A percentile compares a stretch with the other conserved stretches of the same genome.
phyloP scores from a whole-genome alignment of 2,329 filamentous ascomycete species.

The Cryphonectria parasitica region DNA sequence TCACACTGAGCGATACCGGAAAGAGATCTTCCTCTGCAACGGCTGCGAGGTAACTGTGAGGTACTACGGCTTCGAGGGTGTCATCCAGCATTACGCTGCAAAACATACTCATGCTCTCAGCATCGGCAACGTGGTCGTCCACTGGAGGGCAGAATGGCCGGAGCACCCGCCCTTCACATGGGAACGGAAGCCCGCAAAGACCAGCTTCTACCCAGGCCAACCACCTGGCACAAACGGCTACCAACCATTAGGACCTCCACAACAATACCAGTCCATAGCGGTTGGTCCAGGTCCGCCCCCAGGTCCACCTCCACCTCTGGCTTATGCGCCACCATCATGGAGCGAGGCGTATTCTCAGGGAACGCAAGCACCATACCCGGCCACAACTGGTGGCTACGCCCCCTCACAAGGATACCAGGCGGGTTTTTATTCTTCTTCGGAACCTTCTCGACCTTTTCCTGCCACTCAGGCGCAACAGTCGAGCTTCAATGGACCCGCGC shows the following conservation, averaged over 20 bases:
- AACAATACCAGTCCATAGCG: slow-evolving; percentile 33
- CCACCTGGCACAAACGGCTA: slow-evolving; percentile 28
- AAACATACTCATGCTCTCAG: slow-evolving; percentile 77
- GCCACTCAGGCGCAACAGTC: slow-evolving; percentile 32
- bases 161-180: slow-evolving; percentile 72
- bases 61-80: slow-evolving; percentile 75
- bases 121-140: slow-evolving; percentile 71
- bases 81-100: slow-evolving; percentile 81
- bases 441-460: slow-evolving; percentile 35
- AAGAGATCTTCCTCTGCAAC: slow-evolving; percentile 77
- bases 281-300: slow-evolving; percentile 31
- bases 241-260: slow-evolving; percentile 23
- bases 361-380: slow-evolving; percentile 36
- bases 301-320: slow-evolving; percentile 34
- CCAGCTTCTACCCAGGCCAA: slow-evolving; percentile 27
- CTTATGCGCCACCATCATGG: slow-evolving; percentile 40
- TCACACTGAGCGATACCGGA: slow-evolving; percentile 66
- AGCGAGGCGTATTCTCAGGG: slow-evolving; percentile 37
- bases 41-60: slow-evolving; percentile 67
- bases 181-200: slow-evolving; percentile 52
- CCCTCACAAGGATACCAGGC: slow-evolving; percentile 22
- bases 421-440: slow-evolving; percentile 31
- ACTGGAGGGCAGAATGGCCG: slow-evolving; percentile 84
- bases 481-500: slow-evolving; percentile 25
- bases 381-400: background rate